These are phyloP conservation scores for Fusarium tupiense DNA, from an alignment of 2,329 filamentous ascomycete genomes.

Conservation along the genomic window DNA sequence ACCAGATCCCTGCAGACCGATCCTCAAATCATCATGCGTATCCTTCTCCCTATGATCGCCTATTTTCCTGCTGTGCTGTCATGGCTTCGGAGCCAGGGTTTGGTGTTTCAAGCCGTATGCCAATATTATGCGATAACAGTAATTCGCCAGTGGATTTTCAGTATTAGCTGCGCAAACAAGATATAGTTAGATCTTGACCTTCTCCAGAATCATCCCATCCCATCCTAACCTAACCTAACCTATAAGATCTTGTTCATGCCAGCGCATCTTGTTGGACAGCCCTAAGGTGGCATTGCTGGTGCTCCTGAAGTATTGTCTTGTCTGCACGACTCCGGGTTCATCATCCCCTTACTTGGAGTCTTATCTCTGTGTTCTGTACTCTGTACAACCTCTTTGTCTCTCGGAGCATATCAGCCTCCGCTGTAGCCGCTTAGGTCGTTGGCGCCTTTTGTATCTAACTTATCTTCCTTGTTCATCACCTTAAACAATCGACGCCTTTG, in stretches of 20 bases:
- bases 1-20: conserved; percentile 29
- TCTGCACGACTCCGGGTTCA: conserved; percentile 20
- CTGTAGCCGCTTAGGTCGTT: conserved; percentile 2
- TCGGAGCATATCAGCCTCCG: conserved; percentile 2
- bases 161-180: background rate
- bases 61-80: conserved; percentile 34
- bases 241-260: conserved; percentile 18
- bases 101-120: conserved; percentile 26
- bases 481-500: conserved; percentile 24
- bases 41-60: conserved; percentile 1
- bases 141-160: background rate
- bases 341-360: background rate
- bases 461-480: background rate
- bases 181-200: conserved; percentile 11
- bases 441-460: background rate
- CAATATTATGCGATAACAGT: conserved; percentile 27
- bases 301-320: background rate
- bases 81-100: conserved; percentile 29
- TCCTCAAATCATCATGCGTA: conserved; percentile 22
- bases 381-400: conserved; percentile 1
- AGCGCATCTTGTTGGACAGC: conserved; percentile 30
- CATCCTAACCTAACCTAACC: conserved; percentile 6
- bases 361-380: conserved; percentile 9
- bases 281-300: conserved; percentile 12
- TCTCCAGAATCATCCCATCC: conserved; percentile 27